Base-by-base conservation (phyloP, 257 asterid genomes). In the Nicotiana sylvestris region DNA sequence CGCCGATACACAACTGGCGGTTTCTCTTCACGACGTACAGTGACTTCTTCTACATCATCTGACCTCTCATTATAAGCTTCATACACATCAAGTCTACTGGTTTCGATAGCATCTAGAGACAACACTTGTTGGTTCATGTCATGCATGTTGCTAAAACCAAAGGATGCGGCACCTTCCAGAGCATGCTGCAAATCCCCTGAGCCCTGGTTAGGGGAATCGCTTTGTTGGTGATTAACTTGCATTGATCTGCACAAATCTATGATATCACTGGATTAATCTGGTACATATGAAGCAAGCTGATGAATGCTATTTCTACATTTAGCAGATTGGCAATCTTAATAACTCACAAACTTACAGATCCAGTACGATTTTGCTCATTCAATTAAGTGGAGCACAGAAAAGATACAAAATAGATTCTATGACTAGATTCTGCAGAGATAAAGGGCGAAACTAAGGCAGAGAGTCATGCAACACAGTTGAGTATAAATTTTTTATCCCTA, bases 281-380 rank as follows among this genome's bases (percentile, higher is more conserved):
- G 84, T 78, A 37, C 55, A 87, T 53, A 66, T 79, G 81, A 25
- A 57, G 16, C 62, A 49, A 61, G 16, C 81, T 51, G 64, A 61
- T 66, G 74, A 84, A 29, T 18, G 25, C 64, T 2, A 18, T 57
- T 57, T 57, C 9, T 2, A 57, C 8, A 57, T 65, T 55, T 68
- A 77, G 86, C 11, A 77, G 55, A 25, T 33, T 53, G n/a, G 32
- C 51, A 6, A 82, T 86, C 88, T 85, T 84, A 39, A 64, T 65
- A 33, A 30, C 5, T 30, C 5, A 43, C 9, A 43, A 76, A 66
- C 56, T 57, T 43, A 43, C 70, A 53, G 3, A 56, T 37, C 78
- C 35, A 39, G 25, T 30, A 21, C 10, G 60, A 29, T 16, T 29
- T 43, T 80, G 60, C 82, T 10, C 80, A n/a, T 57, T 57, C 64